Evolutionary conservation across 306 rosid species (phyloP).

Genomic region (Echinosophora koreensis): DNA sequence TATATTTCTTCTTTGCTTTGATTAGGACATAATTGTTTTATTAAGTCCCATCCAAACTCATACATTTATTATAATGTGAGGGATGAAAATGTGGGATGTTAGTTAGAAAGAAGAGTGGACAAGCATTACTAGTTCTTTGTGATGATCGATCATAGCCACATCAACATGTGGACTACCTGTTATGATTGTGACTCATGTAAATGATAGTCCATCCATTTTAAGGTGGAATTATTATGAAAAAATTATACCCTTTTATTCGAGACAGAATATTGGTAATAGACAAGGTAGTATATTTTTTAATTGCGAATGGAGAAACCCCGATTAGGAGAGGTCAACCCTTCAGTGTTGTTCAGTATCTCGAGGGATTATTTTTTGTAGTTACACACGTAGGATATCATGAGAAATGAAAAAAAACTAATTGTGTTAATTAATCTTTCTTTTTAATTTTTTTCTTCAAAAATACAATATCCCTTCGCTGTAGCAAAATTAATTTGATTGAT

Average conservation of each 20-base stretch:
- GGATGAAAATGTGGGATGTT: conserved; percentile 31
- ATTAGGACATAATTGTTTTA: conserved; percentile 46
- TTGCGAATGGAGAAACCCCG: too few species aligned
- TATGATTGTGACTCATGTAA: conserved; percentile 62
- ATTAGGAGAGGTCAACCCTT: too few species aligned
- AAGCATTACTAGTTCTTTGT: conserved; percentile 27
- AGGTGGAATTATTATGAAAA: background rate
- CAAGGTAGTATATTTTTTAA: background rate
- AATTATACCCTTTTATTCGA: background rate
- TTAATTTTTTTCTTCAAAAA: too few species aligned
- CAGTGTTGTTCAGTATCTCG: too few species aligned
- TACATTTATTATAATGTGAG: background rate
- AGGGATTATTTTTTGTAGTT: too few species aligned
- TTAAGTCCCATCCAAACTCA: conserved; percentile 38
- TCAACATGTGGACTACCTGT: conserved; percentile 55
- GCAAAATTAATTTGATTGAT: background rate
- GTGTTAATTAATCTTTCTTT: too few species aligned
- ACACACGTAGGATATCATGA: too few species aligned
- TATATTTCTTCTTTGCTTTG: conserved; percentile 29
- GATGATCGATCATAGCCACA: conserved; percentile 50
- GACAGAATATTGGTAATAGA: background rate
- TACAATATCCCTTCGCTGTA: too few species aligned
- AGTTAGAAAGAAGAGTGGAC: conserved; percentile 49
- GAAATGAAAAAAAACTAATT: too few species aligned
- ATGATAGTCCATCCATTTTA: conserved; percentile 45